These are phyloP conservation scores for Entomortierella parvispora DNA, from an alignment of 192 early-diverging fungal species.

Conservation along the genomic window DNA sequence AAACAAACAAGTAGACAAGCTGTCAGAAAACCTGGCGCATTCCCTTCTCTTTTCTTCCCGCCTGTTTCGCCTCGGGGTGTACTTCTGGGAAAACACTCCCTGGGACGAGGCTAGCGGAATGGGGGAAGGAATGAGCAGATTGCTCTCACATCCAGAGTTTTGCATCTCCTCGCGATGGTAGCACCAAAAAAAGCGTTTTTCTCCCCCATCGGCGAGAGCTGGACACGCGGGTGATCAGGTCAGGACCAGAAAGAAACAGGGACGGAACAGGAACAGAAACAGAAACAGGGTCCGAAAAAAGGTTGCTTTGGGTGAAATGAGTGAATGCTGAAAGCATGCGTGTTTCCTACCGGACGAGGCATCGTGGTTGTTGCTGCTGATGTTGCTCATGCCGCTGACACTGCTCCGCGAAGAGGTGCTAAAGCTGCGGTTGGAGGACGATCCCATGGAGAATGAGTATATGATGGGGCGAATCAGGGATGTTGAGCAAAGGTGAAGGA, in stretches of 20 bases:
- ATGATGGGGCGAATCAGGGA: background rate
- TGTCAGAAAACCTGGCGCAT: background rate
- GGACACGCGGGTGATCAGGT: too few relatives aligned
- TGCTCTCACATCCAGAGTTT: background rate
- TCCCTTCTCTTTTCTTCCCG: background rate
- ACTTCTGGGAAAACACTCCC: too few relatives aligned
- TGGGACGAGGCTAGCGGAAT: background rate
- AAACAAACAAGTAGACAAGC: background rate
- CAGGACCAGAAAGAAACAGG: too few relatives aligned
- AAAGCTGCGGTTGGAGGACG: slow-evolving; percentile 19
- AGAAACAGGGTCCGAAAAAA: too few relatives aligned
- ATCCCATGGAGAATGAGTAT: slow-evolving; percentile 9
- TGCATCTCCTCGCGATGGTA: background rate
- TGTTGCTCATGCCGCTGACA: slow-evolving; percentile 35
- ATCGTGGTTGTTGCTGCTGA: slow-evolving; percentile 43
- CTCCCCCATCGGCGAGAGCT: too few relatives aligned
- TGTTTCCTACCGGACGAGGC: slow-evolving; percentile 16
- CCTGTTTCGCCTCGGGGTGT: too few relatives aligned
- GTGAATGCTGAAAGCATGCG: too few relatives aligned
- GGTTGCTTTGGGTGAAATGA: too few relatives aligned
- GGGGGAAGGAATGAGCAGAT: background rate
- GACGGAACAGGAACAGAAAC: too few relatives aligned
- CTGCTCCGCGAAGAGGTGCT: slow-evolving; percentile 31
- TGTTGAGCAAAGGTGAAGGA: background rate
- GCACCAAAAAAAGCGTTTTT: too few relatives aligned